Base-by-base conservation (phyloP, 2,329 filamentous ascomycete species). In the Arthrobotrys sinensis region DNA sequence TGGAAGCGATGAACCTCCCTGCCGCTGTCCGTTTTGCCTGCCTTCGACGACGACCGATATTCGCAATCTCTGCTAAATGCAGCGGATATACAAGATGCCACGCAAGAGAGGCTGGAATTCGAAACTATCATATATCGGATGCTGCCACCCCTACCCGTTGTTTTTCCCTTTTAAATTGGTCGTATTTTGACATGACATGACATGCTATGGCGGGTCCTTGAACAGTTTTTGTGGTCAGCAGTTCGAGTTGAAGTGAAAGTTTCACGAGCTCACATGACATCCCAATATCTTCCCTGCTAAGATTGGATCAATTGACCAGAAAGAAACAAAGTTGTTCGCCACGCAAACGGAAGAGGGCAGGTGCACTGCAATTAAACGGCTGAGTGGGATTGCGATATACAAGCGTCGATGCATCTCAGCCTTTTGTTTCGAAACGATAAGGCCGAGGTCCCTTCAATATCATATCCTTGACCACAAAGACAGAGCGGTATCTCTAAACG, bases 51-150 rank as follows among this genome's bases (percentile, higher is more conserved):
- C 21, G 38, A 66, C 43, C 28, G 21, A 50, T 57, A 67, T 60
- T 68, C 40, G 63, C 66, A 77, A 77, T 77, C 73, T 77, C 73
- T 77, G 73, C 66, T 77, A 77, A 77, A 77, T 77, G 65, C 73
- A 77, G 73, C 73, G 73, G 73, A 77, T 77, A 77, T 77, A 77
- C 73, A 69, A 63, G 60, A 57, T 66, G 73, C 72, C 65, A 60
- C 65, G 66, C 73, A 77, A 77, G 65, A 52, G 52, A 60, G 73
- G 60, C 52, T 71, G 57, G 48, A 66, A 66, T 70, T 52, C 55
- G 55, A 64, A 68, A 64, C 66, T 48, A 65, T 50, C 43, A 77
- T 77, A 65, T 66, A 77, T 62, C 53, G 64, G 66, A 69, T 70
- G 52, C 55, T 24, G 24, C 50, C 73, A 77, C 73, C 65, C 73